These are phyloP conservation scores for Kokia cookei DNA, from an alignment of 441 rosid genomes.

Conservation along the genomic window DNA sequence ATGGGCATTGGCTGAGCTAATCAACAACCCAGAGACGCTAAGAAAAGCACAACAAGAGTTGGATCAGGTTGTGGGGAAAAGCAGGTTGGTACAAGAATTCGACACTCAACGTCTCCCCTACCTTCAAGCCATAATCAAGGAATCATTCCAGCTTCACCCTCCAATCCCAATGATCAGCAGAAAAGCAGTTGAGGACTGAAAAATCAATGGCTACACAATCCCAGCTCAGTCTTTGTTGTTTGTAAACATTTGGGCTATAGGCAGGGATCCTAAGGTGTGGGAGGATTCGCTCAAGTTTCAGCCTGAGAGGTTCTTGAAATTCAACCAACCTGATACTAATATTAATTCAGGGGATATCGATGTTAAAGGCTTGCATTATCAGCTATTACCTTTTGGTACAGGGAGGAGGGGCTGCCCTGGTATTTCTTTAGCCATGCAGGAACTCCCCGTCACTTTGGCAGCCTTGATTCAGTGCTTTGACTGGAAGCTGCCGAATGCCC, in stretches of 20 bases:
- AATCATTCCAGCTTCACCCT: background rate
- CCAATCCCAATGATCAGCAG: background rate
- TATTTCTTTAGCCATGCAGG: background rate
- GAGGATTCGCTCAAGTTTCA: background rate
- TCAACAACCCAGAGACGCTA: background rate
- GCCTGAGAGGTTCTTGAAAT: background rate
- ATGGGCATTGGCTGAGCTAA: background rate
- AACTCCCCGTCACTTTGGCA: background rate
- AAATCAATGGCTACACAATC: background rate
- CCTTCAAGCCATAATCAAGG: background rate
- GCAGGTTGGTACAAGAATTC: background rate
- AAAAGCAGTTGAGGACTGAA: background rate
- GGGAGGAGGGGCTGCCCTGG: background rate
- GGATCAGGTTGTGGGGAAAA: background rate
- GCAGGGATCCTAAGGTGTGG: background rate
- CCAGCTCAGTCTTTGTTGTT: background rate
- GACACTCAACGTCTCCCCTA: background rate
- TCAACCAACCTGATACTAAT: too few relatives aligned
- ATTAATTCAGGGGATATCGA: too few relatives aligned
- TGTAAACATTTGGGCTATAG: background rate
- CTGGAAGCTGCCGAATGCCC: background rate
- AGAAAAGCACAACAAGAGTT: background rate
- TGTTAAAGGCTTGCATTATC: background rate
- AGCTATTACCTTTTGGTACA: background rate
- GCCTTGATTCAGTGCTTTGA: background rate